Base-by-base conservation (phyloP, 106 monocot species). In the Dendrobium officinale region DNA sequence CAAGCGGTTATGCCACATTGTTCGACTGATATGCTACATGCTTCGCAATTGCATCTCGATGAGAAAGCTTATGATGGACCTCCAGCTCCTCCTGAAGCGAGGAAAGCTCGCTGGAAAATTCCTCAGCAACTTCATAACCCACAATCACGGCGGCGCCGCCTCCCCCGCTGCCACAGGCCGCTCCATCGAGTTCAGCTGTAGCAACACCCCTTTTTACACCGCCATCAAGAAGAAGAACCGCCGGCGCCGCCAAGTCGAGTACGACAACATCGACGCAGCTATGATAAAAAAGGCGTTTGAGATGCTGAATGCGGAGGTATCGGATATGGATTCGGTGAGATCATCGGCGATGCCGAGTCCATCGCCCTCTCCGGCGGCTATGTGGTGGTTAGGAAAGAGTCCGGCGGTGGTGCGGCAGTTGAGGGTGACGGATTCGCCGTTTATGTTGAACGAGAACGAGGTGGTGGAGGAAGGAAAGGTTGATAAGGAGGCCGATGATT, bases 111-210 rank as follows among this genome's bases (percentile, higher is more conserved):
- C 85, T 59, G 81, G 86, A 72, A 83, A 79, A 76, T 55, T 81
- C 80, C 64, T 85, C 75, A 61, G 66, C 43, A 68, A 84, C 75
- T 83, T 86, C 61, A 54, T 81, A 70, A 75, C 79, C 70, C 47
- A 26, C 67, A 31, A 66, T 72, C 18, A 27, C 51, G 51, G 51
- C 51, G 51, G 51, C 51, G 51, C 2, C 51, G 51, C 42, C 81
- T 2, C 24, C 70, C 41, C 54, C 77, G 54, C 58, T 10, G 40
- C 80, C 72, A 64, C 45, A 6, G 45, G 9, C 45, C 45, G 9
- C 45, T 45, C 45, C 51, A 83, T 91, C 7, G 83, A 93, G 83
- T 91, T 91, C 86, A 91, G 91, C 84, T 91, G 93, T 81, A 86
- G 84, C 87, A 89, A 82, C 87, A 93, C 89, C 54, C 91, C 93